Evolutionary conservation across 768 basidiomycete genomes (phyloP).

Genomic region (Cytidiella melzeri): DNA sequence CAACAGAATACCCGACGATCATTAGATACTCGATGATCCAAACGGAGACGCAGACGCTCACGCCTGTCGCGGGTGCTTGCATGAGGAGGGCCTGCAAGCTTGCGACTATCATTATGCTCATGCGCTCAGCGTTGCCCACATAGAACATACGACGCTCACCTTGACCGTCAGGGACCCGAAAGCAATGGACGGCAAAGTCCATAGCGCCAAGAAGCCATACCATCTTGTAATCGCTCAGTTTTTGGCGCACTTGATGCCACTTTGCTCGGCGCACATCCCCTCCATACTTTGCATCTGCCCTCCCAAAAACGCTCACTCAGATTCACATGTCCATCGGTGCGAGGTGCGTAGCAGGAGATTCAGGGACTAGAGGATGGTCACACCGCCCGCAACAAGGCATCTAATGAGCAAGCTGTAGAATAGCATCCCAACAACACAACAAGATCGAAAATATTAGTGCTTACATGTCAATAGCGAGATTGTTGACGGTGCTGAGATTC

Average conservation of each 20-base stretch:
- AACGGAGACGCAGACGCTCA: constrained; percentile 7
- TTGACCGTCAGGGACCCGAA: constrained; percentile 5
- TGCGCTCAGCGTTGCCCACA: too few species aligned
- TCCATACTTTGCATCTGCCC: constrained; percentile 4
- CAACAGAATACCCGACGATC: too few species aligned
- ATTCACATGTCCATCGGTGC: constrained; percentile 7
- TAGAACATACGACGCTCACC: too few species aligned
- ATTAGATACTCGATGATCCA: constrained; percentile 6
- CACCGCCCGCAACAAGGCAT: constrained; percentile 8
- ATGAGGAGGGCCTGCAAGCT: constrained; percentile 6
- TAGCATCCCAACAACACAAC: neutral
- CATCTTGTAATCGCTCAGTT: constrained; percentile 4
- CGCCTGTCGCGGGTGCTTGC: constrained; percentile 9
- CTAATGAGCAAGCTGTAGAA: neutral
- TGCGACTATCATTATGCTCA: neutral
- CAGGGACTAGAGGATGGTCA: constrained; percentile 7
- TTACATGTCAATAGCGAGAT: constrained; percentile 7
- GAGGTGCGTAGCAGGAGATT: constrained; percentile 4
- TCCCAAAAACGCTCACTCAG: constrained; percentile 6
- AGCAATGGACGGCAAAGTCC: constrained; percentile 7
- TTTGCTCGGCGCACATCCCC: constrained; percentile 4
- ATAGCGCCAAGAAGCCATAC: constrained; percentile 7
- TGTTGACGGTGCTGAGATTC: constrained; percentile 8
- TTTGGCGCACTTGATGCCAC: constrained; percentile 1
- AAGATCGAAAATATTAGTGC: neutral